These are phyloP conservation scores for Gorgonomyces haynaldii DNA, from an alignment of 192 early-diverging fungal species.

Conservation along the genomic window DNA sequence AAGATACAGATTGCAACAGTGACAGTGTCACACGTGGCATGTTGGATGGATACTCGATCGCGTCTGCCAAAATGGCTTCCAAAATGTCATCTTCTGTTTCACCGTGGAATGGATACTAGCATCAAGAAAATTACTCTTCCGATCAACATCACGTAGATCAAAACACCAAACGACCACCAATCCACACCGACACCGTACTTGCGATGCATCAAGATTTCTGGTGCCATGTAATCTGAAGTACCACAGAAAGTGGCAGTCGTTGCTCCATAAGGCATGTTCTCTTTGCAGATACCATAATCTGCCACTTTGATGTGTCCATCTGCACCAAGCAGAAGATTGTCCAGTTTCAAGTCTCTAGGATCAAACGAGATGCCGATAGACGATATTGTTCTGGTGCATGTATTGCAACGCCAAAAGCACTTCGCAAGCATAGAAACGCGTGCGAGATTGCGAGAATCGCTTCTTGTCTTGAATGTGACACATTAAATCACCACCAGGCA, in stretches of 20 bases:
- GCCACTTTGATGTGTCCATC: constrained; percentile 97
- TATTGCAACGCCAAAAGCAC: constrained; percentile 88
- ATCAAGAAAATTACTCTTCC: constrained; percentile 32
- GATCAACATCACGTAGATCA: constrained; percentile 83
- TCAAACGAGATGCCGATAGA: constrained; percentile 52
- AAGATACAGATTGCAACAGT: constrained; percentile 54
- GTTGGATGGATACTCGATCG: constrained; percentile 86
- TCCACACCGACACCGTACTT: constrained; percentile 90
- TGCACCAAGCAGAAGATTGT: constrained; percentile 80
- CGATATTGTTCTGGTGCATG: constrained; percentile 86
- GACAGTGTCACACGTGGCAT: constrained; percentile 87
- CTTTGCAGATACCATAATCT: constrained; percentile 98
- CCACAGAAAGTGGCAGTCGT: constrained; percentile 44
- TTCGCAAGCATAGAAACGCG: constrained; percentile 96
- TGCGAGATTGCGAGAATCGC: constrained; percentile 73
- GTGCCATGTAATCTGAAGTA: constrained; percentile 99
- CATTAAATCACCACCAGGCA: constrained; percentile 95
- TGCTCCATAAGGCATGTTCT: constrained; percentile 41
- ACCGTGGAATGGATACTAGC: constrained; percentile 67
- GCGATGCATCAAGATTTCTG: constrained; percentile 84
- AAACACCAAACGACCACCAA: constrained; percentile 96
- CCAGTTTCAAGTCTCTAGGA: constrained; percentile 79
- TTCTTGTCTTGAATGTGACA: constrained; percentile 87
- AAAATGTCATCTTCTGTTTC: constrained; percentile 94
- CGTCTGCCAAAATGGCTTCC: constrained; percentile 88